Evolutionary conservation across 75 land plant species (phyloP).

Genomic region (Isoetes taiwanensis): DNA sequence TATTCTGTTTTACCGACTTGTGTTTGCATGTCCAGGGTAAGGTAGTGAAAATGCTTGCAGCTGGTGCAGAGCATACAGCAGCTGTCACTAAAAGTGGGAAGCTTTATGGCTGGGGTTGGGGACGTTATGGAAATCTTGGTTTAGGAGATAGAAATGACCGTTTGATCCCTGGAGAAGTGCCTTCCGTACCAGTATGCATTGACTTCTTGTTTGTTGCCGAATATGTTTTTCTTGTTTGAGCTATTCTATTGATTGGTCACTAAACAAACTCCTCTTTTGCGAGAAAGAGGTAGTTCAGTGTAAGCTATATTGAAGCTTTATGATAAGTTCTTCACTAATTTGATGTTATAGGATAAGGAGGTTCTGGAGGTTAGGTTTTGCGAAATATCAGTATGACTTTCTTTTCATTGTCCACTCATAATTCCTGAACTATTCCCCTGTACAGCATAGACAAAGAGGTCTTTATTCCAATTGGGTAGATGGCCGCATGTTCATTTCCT

Average conservation of each 20-base stretch:
- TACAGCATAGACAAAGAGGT: too few relatives aligned
- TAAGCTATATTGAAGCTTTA: not conserved
- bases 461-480: too few relatives aligned
- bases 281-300: not conserved
- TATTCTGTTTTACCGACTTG: too few relatives aligned
- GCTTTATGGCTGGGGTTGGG: constrained; percentile 99
- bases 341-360: not conserved
- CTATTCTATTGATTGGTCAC: too few relatives aligned
- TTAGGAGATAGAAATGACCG: constrained; percentile 82
- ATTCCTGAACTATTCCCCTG: too few relatives aligned
- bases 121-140: constrained; percentile 92
- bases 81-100: constrained; percentile 89
- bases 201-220: not conserved
- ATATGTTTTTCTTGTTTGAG: too few relatives aligned
- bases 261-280: not conserved
- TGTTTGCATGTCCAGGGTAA: too few relatives aligned
- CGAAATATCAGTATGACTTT: too few relatives aligned
- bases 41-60: constrained; percentile 83
- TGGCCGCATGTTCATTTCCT: too few relatives aligned
- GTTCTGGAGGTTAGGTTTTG: too few relatives aligned
- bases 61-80: constrained; percentile 96
- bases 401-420: too few relatives aligned
- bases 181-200: constrained; percentile 34
- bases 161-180: constrained; percentile 59
- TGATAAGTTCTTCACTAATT: not conserved